Evolutionary conservation across 257 asterid genomes (phyloP), one percentile per base, ranked within the genome.

Genomic region (Nicotiana obtusifolia): DNA sequence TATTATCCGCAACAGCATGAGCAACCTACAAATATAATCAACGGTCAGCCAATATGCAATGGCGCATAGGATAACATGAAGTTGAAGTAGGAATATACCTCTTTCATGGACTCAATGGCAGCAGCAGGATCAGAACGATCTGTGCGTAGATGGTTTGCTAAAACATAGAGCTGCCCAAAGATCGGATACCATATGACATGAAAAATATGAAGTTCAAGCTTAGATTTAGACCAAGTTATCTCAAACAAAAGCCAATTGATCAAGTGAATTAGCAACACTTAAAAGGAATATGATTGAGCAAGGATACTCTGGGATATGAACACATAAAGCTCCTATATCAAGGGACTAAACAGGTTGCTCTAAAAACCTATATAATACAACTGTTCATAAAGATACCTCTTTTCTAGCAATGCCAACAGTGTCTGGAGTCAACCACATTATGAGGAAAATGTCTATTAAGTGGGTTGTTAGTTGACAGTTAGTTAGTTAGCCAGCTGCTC

Each of bases 401-500:
- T 83, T 88, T 64, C 84, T 84, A 2, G 91, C 91, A 52, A 88
- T 83, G 81, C 88, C 89, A 73, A 88, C 89, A 20, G 84, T n/a
- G n/a, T n/a, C n/a, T 11, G 91, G 89, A 41, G 85, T 88, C 81
- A 88, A 75, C 89, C 91, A 86, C 91, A 88, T 88, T 17, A 86
- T 66, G 17, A 89, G 91, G 81, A 89, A 62, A 64, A 87, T 83
- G 83, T 26, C 28, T 26, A 1, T 26, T 26, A 26, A 26, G 28
- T 26, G 1, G 28, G 28, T 26, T 0, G 28, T 26, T 26, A 26
- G 28, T 26, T 26, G 28, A 26, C 1, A 26, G 28, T 26, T 26
- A 26, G 28, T 0, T 26, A 26, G 28, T 26, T 26, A 26, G 28
- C 28, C 28, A 1, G 28, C 28, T 26, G 28, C 1, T 1, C 28